phyloP scores from a whole-genome alignment of 2,329 filamentous ascomycete genomes.

The Sclerotinia minor region DNA sequence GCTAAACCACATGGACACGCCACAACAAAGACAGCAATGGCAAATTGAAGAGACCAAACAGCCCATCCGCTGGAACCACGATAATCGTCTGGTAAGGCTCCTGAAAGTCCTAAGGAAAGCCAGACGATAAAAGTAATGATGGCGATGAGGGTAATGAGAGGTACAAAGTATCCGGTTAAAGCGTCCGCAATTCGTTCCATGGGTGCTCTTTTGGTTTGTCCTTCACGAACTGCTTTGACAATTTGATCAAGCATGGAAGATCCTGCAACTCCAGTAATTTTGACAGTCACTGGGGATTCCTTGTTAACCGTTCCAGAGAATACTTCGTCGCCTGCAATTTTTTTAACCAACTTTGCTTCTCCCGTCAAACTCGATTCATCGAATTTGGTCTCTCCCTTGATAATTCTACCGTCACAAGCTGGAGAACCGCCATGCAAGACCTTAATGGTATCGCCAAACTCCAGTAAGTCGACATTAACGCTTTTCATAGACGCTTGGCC shows the following conservation, averaged over 20 bases:
- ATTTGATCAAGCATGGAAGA: slow-evolving; percentile 79
- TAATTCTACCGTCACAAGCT: slow-evolving; percentile 74
- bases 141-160: slow-evolving; percentile 67
- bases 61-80: slow-evolving; percentile 60
- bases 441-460: slow-evolving; percentile 71
- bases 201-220: slow-evolving; percentile 72
- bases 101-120: slow-evolving; percentile 63
- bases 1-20: slow-evolving; percentile 63
- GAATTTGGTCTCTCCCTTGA: slow-evolving; percentile 65
- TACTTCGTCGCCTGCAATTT: slow-evolving; percentile 61
- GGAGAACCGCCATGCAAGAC: slow-evolving; percentile 80
- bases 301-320: slow-evolving; percentile 77
- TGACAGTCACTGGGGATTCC: slow-evolving; percentile 59
- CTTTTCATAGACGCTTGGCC: slow-evolving; percentile 27
- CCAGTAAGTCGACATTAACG: slow-evolving; percentile 57
- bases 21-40: slow-evolving; percentile 61
- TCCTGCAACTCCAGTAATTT: slow-evolving; percentile 64
- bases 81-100: slow-evolving; percentile 57
- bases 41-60: slow-evolving; percentile 76
- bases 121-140: slow-evolving; percentile 71
- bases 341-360: slow-evolving; percentile 68
- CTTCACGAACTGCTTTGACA: slow-evolving; percentile 73
- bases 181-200: slow-evolving; percentile 73
- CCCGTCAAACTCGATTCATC: slow-evolving; percentile 90
- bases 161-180: slow-evolving; percentile 76